phyloP scores from a whole-genome alignment of 2,329 filamentous ascomycete species.

The Mollisiaceae sp. region DNA sequence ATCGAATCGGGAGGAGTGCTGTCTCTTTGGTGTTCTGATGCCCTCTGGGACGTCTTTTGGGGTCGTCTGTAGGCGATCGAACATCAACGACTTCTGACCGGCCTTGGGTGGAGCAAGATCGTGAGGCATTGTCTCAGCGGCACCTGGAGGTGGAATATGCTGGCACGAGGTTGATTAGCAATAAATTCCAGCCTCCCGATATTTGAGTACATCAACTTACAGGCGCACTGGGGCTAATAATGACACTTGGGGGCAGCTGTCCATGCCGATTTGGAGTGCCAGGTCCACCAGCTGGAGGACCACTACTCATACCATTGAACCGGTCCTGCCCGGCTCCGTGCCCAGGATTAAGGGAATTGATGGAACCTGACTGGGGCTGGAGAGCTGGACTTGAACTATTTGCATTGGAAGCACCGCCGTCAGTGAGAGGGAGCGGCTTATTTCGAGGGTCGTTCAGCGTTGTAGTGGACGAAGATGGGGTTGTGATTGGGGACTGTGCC shows the following conservation, averaged over 20 bases:
- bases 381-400: constrained; percentile 30
- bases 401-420: constrained; percentile 40
- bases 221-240: constrained; percentile 93
- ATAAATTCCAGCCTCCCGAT: background rate
- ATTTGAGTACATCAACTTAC: constrained; percentile 57
- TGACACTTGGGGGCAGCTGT: constrained; percentile 79
- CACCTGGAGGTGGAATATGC: constrained; percentile 92
- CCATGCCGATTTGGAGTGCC: constrained; percentile 68
- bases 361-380: constrained; percentile 41
- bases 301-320: constrained; percentile 47
- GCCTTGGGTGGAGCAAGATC: constrained; percentile 94
- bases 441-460: constrained; percentile 84
- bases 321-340: constrained; percentile 46
- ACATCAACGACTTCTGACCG: constrained; percentile 85
- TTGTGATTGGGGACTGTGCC: constrained; percentile 67
- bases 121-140: constrained; percentile 96
- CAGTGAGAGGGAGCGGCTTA: constrained; percentile 73
- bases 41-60: constrained; percentile 97
- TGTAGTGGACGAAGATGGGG: constrained; percentile 88
- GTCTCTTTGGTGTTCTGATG: constrained; percentile 90
- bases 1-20: constrained; percentile 97
- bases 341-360: constrained; percentile 39
- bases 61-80: constrained; percentile 87
- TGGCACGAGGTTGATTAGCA: constrained; percentile 43
- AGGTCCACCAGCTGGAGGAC: constrained; percentile 50